Evolutionary conservation across 371 early-diverging fungal species (phyloP), one percentile per base, ranked within the genome.

Genomic region (Coemansia linderi): DNA sequence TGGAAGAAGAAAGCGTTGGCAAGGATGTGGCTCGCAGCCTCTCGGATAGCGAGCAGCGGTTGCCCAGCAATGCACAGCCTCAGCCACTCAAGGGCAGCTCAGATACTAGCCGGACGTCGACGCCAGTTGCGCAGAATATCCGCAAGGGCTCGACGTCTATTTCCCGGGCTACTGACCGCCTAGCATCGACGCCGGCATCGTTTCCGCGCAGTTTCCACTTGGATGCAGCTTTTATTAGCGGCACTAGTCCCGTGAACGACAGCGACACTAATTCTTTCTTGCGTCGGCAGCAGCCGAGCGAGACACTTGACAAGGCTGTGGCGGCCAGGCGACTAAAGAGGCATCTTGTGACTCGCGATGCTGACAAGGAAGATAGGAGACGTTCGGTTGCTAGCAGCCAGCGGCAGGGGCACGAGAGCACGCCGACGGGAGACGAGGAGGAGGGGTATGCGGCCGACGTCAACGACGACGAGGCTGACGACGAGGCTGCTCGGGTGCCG

Each of bases 241-340:
- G 52, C 15, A 39, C 22, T 38, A 59, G 59, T 38, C 39, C 39
- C 61, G 68, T 50, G 52, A 50, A 61, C 33, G 61, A 61, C 31
- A 63, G 64, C 64, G 59, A 63, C 43, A 50, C 60, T 22, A 29
- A 38, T 48, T 48, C 48, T 24, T 48, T 48, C 3, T 38, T 31
- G 39, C 59, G 39, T 5, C 58, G 31, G 17, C 58, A 44, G 3
- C 33, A 31, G 58, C 54, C 65, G 33, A 39, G 65, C 31, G 57
- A 38, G 37, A 17, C 62, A 10, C 64, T 70, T 17, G 71, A 57
- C 61, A 61, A 57, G 36, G 46, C 57, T 24, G 76, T 61, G 13
- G 88, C 88, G n/a, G 89, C 89, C 40, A 86, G 86, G 69, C 87
- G 89, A 40, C 87, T 90, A 54, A 87, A 84, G 68, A 87, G 89